Evolutionary conservation across 768 basidiomycete genomes (phyloP), one percentile per base, ranked within the genome.

Genomic region (Phlegmacium glaucopus): DNA sequence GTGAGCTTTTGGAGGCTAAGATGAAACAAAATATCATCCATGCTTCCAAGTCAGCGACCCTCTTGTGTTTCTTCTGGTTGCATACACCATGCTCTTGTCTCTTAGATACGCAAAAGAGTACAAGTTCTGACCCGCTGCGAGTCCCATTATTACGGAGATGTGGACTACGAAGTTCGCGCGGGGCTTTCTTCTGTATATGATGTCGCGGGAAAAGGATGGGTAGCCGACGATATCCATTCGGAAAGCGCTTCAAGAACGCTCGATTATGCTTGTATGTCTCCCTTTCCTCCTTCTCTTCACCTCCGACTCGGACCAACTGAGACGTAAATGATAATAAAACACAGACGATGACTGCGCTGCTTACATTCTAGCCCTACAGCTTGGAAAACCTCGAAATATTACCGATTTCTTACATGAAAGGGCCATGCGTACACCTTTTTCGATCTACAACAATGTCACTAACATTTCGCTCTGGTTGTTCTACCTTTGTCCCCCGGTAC

Each of bases 311-410:
- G n/a, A n/a, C n/a, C n/a, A n/a, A n/a, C n/a, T n/a, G n/a, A n/a
- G n/a, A n/a, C n/a, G n/a, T n/a, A n/a, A n/a, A n/a, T n/a, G n/a
- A 9, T 9, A 29, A 28, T 9, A 22, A 4, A 13, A 27, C 8
- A n/a, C 46, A 90, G 89, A 90, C 49, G 87, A 90, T 57, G 89
- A 92, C 60, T 86, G 80, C 52, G 85, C 87, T 0, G 77, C 83
- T 3, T 79, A 82, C 5, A 74, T 80, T 11, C 76, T 91, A 2
- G 86, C 85, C 0, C 62, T 61, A 0, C 61, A 72, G 2, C 70
- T 89, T 10, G 69, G 72, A 26, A 80, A 83, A 49, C 68, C 75
- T 0, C 53, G 59, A 0, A 74, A 82, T 17, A 68, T 80, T 3
- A 63, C 60, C 0, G 42, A 58, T 9, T 76, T 78, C 61, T 74